Percentiles rank a stretch among this genome's conserved stretches.
Conservation (phyloP, 768 basidiomycete genomes). For the Hortiboletus campestris region DNA sequence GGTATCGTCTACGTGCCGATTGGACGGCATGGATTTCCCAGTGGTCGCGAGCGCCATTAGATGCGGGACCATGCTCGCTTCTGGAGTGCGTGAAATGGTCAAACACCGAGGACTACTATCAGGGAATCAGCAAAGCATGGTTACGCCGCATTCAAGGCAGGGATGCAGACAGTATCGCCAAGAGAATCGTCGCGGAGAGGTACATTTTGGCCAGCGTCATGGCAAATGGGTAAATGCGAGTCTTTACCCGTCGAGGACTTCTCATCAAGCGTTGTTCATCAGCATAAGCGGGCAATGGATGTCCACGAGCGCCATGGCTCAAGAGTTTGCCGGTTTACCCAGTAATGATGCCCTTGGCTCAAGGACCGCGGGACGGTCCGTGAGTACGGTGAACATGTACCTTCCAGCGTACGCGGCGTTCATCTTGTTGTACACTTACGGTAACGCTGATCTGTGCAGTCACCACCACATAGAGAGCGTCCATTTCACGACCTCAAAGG, state of each 20-base stretch:
- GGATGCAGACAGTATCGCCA: slow-evolving; percentile 40
- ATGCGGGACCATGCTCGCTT: slow-evolving; percentile 3
- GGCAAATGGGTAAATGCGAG: slow-evolving; percentile 55
- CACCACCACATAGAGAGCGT: slow-evolving; percentile 78
- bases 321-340: slow-evolving; percentile 59
- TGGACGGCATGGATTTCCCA: slow-evolving; percentile 60
- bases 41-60: slow-evolving; percentile 7
- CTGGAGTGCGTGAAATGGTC: slow-evolving; percentile 54
- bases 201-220: slow-evolving; percentile 72
- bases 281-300: slow-evolving; percentile 72
- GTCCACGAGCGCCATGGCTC: slow-evolving; percentile 67
- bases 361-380: slow-evolving; percentile 21
- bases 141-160: slow-evolving; percentile 43
- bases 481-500: slow-evolving; percentile 51
- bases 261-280: slow-evolving; percentile 6
- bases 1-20: slow-evolving; percentile 47
- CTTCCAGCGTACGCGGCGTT: slow-evolving; percentile 55
- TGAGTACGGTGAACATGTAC: slow-evolving; percentile 57
- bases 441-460: slow-evolving; percentile 34
- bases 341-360: slow-evolving; percentile 3
- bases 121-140: slow-evolving; percentile 71
- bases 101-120: slow-evolving; percentile 67
- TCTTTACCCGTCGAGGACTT: not conserved
- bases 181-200: slow-evolving; percentile 52
- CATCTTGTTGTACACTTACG: not conserved